Conservation (phyloP, 495 filamentous ascomycete genomes). For the Aspergillus leporis region DNA sequence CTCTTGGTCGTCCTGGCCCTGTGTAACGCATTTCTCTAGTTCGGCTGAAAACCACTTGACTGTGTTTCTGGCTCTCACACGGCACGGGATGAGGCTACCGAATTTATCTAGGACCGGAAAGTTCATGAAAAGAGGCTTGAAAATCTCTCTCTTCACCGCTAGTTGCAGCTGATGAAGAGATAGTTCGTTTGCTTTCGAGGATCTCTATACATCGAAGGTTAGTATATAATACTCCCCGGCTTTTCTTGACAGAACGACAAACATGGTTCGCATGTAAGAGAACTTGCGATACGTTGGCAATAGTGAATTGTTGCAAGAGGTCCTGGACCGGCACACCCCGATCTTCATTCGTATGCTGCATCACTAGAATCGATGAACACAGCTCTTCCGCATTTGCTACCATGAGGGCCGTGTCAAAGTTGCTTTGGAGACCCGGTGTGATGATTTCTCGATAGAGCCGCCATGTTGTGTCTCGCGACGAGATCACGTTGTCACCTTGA, state of each 20-base stretch:
- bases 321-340: background rate
- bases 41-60: conserved; percentile 14
- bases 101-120: conserved; percentile 35
- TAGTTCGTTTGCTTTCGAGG: background rate
- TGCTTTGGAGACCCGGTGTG: conserved; percentile 23
- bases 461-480: conserved; percentile 19
- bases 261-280: background rate
- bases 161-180: conserved; percentile 4
- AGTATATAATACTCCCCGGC: background rate
- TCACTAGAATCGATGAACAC: background rate
- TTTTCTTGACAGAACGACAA: background rate
- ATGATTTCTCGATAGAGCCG: conserved; percentile 22
- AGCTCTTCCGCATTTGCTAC: background rate
- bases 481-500: conserved; percentile 27
- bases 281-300: conserved; percentile 6
- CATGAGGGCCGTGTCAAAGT: background rate
- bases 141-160: conserved; percentile 21
- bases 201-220: background rate
- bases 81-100: background rate
- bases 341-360: background rate
- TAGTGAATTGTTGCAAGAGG: conserved; percentile 13
- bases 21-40: background rate
- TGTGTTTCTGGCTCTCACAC: conserved; percentile 1
- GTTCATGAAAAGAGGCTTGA: conserved; percentile 40
- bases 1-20: background rate